These are phyloP conservation scores for Calonectria fujianensis DNA, from an alignment of 2,329 filamentous ascomycete species.

Conservation along the genomic window DNA sequence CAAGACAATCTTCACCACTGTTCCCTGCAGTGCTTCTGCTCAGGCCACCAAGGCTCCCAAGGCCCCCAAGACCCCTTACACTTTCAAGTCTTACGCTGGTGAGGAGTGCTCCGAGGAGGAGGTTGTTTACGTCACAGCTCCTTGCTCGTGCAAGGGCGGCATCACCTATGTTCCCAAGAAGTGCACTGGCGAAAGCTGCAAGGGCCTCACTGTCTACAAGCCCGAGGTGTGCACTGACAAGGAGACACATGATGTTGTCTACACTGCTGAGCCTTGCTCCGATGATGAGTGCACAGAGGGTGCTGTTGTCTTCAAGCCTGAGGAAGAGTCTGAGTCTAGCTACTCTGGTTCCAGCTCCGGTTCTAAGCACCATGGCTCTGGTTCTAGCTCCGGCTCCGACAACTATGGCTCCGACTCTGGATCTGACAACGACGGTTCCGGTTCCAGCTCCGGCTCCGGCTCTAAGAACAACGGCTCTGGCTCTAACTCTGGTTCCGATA, in stretches of 20 bases:
- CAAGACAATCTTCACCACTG: neutral
- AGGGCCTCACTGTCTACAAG: neutral
- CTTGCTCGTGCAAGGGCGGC: neutral
- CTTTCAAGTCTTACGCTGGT: neutral
- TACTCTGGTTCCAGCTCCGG: neutral
- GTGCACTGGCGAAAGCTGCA: neutral
- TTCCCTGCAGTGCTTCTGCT: neutral
- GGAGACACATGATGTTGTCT: neutral
- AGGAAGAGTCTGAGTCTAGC: neutral
- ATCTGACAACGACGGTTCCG: neutral
- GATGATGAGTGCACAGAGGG: neutral
- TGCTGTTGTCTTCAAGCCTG: slow-evolving; percentile 5
- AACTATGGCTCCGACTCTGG: neutral
- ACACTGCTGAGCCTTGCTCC: neutral
- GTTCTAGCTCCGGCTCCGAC: neutral
- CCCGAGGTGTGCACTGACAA: neutral
- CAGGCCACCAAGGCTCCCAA: neutral
- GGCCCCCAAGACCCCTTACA: neutral
- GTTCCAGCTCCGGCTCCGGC: neutral
- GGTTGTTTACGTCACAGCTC: neutral
- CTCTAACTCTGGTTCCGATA: neutral
- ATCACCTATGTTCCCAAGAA: slow-evolving; percentile 3
- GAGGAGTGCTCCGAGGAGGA: neutral
- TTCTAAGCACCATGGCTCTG: neutral
- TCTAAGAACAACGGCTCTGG: neutral